phyloP scores from a whole-genome alignment of 2,329 filamentous ascomycete species.

The Rhynchosporium agropyri region DNA sequence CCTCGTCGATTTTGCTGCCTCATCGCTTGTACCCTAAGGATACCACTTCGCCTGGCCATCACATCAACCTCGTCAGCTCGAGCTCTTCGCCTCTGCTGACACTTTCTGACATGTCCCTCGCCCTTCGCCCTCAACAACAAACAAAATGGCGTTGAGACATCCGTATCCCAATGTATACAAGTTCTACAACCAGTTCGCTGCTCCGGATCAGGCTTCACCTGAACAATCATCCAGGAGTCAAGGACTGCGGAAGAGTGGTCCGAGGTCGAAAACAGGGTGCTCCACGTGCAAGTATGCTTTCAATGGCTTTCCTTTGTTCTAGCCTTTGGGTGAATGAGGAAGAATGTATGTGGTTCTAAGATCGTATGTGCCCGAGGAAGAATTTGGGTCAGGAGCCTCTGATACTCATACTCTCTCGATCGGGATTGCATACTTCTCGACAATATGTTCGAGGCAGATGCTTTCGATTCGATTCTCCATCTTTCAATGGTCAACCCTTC shows the following conservation, averaged over 20 bases:
- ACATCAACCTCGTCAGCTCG: too few relatives aligned
- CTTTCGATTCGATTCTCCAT: not conserved
- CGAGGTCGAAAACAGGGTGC: conserved; percentile 42
- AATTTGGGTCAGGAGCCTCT: too few relatives aligned
- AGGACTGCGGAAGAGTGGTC: conserved; percentile 42
- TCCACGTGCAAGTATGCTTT: conserved; percentile 42
- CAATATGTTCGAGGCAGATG: too few relatives aligned
- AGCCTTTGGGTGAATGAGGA: not conserved
- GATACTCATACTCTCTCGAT: not conserved
- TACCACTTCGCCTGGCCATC: not conserved
- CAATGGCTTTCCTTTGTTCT: not conserved
- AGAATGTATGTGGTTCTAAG: not conserved
- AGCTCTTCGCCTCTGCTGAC: not conserved
- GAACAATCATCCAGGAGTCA: conserved; percentile 41
- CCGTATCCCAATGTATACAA: conserved; percentile 43
- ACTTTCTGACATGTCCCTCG: conserved; percentile 11
- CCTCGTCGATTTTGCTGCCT: conserved; percentile 1
- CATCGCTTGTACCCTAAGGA: not conserved
- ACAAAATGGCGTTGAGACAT: conserved; percentile 40
- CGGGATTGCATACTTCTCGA: too few relatives aligned
- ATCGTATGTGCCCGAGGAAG: not conserved
- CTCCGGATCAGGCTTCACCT: conserved; percentile 39
- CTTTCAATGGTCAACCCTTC: not conserved
- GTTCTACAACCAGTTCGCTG: conserved; percentile 42
- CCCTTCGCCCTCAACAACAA: conserved; percentile 25